Conservation (phyloP, 176 grass and related monocot genomes). For the Musa schizocarpa region DNA sequence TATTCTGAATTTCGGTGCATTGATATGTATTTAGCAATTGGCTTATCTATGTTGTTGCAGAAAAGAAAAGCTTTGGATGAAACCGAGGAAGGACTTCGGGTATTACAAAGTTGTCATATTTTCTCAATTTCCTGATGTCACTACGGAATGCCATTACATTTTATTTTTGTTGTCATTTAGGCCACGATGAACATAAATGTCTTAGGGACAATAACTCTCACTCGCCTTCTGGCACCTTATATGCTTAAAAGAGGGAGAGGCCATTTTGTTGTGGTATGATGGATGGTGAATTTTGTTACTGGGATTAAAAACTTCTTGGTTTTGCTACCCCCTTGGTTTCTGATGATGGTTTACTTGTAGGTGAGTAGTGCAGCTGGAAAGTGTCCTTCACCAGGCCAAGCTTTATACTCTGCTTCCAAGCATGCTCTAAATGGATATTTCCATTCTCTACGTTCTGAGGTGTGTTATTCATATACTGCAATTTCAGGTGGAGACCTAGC, state of each 20-base stretch:
- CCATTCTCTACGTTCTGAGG: conserved; percentile 75
- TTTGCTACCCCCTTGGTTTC: conserved; percentile 7
- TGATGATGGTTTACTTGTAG: conserved; percentile 34
- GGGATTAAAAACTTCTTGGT: neutral
- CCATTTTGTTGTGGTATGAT: conserved; percentile 91
- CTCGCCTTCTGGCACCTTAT: conserved; percentile 64
- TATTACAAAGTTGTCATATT: conserved; percentile 21
- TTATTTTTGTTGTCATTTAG: conserved; percentile 26
- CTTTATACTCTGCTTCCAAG: conserved; percentile 83
- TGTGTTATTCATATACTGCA: conserved; percentile 30
- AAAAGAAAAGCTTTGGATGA: conserved; percentile 75
- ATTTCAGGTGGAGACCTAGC: neutral
- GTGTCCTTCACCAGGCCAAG: conserved; percentile 72
- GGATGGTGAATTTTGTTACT: neutral
- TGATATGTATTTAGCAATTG: neutral
- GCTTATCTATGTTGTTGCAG: conserved; percentile 35
- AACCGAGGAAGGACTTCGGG: conserved; percentile 65
- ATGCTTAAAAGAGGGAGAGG: conserved; percentile 94
- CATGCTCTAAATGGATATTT: conserved; percentile 98
- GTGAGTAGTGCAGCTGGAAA: conserved; percentile 99
- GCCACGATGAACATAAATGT: conserved; percentile 73
- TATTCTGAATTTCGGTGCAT: neutral
- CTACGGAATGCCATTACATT: conserved; percentile 4
- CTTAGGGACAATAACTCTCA: conserved; percentile 67
- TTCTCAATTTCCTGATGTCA: conserved; percentile 22